Percentiles rank a stretch among this genome's conserved stretches.
These are phyloP conservation scores for Diplodia corticola DNA, from an alignment of 2,329 filamentous ascomycete genomes.

Conservation along the genomic window DNA sequence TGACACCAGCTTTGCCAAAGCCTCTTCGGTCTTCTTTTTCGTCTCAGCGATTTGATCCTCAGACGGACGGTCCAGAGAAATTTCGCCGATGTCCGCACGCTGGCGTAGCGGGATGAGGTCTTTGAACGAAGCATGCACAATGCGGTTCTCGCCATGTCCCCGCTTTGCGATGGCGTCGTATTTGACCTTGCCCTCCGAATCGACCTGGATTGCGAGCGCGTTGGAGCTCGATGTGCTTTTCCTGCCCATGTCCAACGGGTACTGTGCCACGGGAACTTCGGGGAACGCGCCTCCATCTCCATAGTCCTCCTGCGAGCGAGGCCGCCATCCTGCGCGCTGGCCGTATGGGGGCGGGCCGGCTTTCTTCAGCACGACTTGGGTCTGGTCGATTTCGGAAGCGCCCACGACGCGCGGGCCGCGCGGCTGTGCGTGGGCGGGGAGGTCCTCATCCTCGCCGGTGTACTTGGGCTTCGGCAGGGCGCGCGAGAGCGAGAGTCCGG, in stretches of 20 bases:
- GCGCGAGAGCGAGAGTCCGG: conserved; percentile 68
- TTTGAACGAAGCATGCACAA: conserved; percentile 95
- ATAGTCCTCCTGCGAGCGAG: conserved; percentile 85
- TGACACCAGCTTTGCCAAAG: conserved; percentile 76
- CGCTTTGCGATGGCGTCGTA: conserved; percentile 93
- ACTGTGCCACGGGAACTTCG: conserved; percentile 90
- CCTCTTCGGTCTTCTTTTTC: conserved; percentile 84
- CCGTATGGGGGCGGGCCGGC: conserved; percentile 85
- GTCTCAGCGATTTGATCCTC: conserved; percentile 81
- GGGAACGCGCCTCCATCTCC: conserved; percentile 96
- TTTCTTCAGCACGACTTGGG: conserved; percentile 70
- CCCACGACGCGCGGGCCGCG: conserved; percentile 81
- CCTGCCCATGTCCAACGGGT: conserved; percentile 91
- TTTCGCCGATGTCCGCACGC: conserved; percentile 87
- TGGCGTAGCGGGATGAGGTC: conserved; percentile 93
- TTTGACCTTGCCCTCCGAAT: conserved; percentile 88
- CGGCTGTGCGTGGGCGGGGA: conserved; percentile 68
- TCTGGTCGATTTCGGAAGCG: conserved; percentile 76
- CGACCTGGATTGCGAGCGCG: conserved; percentile 88
- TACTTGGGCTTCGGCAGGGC: conserved; percentile 89
- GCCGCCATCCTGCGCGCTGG: conserved; percentile 85
- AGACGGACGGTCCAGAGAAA: conserved; percentile 80
- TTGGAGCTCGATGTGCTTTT: conserved; percentile 72
- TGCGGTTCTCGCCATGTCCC: conserved; percentile 78
- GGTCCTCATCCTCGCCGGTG: conserved; percentile 83